Percentiles rank a stretch among this genome's conserved stretches.
These are phyloP conservation scores for Tolypocladium amazonense DNA, from an alignment of 2,329 filamentous ascomycete genomes.

Conservation along the genomic window DNA sequence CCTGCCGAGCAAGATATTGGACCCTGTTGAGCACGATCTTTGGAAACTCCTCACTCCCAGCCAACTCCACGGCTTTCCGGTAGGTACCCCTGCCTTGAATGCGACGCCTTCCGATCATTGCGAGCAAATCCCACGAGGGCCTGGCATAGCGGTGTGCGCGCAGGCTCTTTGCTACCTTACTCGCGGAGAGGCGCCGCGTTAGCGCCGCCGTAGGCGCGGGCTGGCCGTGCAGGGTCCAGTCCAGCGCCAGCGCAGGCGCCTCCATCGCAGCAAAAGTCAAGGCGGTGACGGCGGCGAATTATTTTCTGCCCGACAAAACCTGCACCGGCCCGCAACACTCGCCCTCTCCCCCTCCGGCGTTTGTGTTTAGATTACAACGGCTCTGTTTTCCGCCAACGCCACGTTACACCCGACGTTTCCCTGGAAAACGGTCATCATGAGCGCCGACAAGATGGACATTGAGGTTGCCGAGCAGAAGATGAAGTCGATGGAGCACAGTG, in stretches of 20 bases:
- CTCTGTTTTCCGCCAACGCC: neutral
- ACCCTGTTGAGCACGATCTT: too few species aligned
- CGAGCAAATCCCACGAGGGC: neutral
- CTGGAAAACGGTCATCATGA: slow-evolving; percentile 25
- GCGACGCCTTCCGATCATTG: too few species aligned
- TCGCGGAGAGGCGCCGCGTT: neutral
- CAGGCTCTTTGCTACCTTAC: neutral
- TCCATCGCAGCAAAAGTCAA: neutral
- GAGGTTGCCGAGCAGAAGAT: slow-evolving; percentile 52
- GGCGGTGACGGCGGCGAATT: slow-evolving; percentile 17
- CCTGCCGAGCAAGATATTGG: neutral
- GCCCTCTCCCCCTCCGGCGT: neutral
- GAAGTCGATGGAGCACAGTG: slow-evolving; percentile 76
- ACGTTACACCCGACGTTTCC: neutral
- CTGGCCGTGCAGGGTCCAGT: neutral
- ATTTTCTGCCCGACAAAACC: slow-evolving; percentile 20
- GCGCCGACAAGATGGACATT: slow-evolving; percentile 45
- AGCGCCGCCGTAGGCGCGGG: neutral
- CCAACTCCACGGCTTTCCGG: too few species aligned
- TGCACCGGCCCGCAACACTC: slow-evolving; percentile 3
- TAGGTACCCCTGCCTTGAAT: too few species aligned
- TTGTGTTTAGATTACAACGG: neutral
- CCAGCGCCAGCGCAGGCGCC: neutral
- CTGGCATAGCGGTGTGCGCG: neutral
- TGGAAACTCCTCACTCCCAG: too few species aligned